Evolutionary conservation across 2,329 filamentous ascomycete species (phyloP), one percentile per base, ranked within the genome.

Genomic region (Aplosporella prunicola): DNA sequence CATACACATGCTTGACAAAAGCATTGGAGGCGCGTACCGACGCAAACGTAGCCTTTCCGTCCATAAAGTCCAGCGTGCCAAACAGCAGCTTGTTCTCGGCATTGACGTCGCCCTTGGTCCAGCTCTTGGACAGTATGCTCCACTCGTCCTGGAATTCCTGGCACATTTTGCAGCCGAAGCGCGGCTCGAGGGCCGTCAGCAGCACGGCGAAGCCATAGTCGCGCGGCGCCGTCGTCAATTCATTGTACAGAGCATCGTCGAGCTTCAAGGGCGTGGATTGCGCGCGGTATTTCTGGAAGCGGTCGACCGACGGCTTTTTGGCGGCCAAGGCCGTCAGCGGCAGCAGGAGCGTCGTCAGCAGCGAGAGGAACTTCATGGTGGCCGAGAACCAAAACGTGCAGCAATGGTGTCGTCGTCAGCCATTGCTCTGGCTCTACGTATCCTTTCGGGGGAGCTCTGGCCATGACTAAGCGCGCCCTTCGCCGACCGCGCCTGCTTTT

Each of bases 131-230:
- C 38, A 98, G 65, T 37, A 96, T 62, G 39, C 93, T 83, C 82
- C 87, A 98, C 63, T 98, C 91, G 2, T 88, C 82, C 59, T 94
- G 83, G 60, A 98, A 94, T 36, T 93, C 85, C 35, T 78, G 74
- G 61, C 91, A 98, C 32, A 96, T 69, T 47, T 78, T 69, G 59
- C 91, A 98, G 43, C 82, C 84, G 56, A 84, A 95, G 41, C 85
- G 76, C 20, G 78, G 55, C 47, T 94, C 88, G 52, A 88, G 64
- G 24, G 91, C 91, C 1, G 91, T 98, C 47, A 98, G 67, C 10
- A 98, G 74, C 3, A 98, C 74, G 2, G 79, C 80, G 18, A 82
- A 73, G 25, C 78, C 78, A 60, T 95, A 93, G 62, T 98, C 83
- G 48, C 91, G 78, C 9, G 88, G 86, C 1, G 74, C 64, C 11